A percentile compares a stretch with the other conserved stretches of the same genome.
Evolutionary conservation across 495 filamentous ascomycete species (phyloP).

Genomic region (Bacidia gigantensis): DNA sequence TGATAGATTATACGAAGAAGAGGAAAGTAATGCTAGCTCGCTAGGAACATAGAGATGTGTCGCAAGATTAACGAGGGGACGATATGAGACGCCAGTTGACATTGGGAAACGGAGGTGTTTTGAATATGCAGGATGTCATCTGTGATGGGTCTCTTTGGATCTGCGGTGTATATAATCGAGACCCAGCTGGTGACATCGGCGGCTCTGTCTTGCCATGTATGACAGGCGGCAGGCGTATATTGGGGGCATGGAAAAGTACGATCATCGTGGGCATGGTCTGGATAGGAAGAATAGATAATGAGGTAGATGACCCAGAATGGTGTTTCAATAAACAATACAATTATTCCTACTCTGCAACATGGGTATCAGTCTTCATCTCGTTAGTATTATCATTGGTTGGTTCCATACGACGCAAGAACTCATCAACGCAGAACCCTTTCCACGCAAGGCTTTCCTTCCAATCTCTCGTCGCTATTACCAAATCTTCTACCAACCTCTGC

Average conservation of each 20-base stretch:
- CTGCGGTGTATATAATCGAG: not conserved
- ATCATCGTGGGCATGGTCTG: not conserved
- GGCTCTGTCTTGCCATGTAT: not conserved
- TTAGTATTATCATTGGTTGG: not conserved
- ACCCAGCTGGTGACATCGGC: not conserved
- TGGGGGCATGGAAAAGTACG: not conserved
- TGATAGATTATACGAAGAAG: conserved; percentile 2
- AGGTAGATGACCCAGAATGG: not conserved
- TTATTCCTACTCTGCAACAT: no score
- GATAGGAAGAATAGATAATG: not conserved
- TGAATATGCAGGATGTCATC: conserved; percentile 1
- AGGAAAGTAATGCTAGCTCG: not conserved
- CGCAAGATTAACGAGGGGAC: not conserved
- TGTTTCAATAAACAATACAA: not conserved
- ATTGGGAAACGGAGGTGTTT: not conserved
- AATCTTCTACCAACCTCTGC: not conserved
- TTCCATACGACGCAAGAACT: conserved; percentile 11
- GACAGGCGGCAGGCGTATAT: not conserved
- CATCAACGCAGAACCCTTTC: conserved; percentile 17
- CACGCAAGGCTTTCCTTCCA: conserved; percentile 14
- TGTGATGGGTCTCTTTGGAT: not conserved
- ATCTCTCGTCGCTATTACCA: not conserved
- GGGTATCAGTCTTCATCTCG: not conserved
- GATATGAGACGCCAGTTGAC: not conserved
- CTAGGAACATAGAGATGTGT: conserved; percentile 1